A percentile compares a stretch with the other conserved stretches of the same genome.
phyloP scores from a whole-genome alignment of 2,329 filamentous ascomycete genomes.

The Trichoderma afroharzianum region DNA sequence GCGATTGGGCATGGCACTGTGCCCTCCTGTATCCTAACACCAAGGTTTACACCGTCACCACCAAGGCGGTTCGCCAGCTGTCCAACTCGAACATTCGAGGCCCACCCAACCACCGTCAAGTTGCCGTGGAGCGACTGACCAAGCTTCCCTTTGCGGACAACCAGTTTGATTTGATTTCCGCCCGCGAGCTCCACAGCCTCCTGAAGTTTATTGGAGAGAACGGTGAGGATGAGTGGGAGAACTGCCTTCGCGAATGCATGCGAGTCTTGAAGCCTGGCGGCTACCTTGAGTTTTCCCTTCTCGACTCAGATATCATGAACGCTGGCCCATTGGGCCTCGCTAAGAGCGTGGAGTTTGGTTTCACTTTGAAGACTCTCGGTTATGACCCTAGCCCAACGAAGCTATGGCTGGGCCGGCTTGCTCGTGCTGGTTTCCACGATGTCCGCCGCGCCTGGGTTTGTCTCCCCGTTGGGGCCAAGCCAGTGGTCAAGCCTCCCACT shows the following conservation, averaged over 20 bases:
- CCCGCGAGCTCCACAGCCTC: conserved; percentile 78
- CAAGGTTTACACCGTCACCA: conserved; percentile 84
- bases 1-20: conserved; percentile 95
- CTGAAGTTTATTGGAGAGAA: conserved; percentile 70
- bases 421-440: conserved; percentile 71
- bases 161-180: conserved; percentile 89
- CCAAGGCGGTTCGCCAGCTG: conserved; percentile 65
- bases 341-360: conserved; percentile 86
- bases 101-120: conserved; percentile 81
- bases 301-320: conserved; percentile 88
- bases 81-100: conserved; percentile 75
- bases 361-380: conserved; percentile 81
- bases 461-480: conserved; percentile 68
- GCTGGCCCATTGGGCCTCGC: conserved; percentile 75
- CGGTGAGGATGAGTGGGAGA: conserved; percentile 79
- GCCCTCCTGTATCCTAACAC: conserved; percentile 80
- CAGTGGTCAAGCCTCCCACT: conserved; percentile 29
- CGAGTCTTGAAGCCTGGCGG: conserved; percentile 91
- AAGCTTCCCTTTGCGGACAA: conserved; percentile 79
- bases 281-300: conserved; percentile 83
- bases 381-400: conserved; percentile 86
- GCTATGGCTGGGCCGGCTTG: conserved; percentile 71
- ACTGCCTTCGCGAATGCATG: conserved; percentile 79
- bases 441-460: conserved; percentile 86
- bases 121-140: conserved; percentile 72